Conservation (phyloP, 1,284 basidiomycete genomes). For the Ustilago bromivora region DNA sequence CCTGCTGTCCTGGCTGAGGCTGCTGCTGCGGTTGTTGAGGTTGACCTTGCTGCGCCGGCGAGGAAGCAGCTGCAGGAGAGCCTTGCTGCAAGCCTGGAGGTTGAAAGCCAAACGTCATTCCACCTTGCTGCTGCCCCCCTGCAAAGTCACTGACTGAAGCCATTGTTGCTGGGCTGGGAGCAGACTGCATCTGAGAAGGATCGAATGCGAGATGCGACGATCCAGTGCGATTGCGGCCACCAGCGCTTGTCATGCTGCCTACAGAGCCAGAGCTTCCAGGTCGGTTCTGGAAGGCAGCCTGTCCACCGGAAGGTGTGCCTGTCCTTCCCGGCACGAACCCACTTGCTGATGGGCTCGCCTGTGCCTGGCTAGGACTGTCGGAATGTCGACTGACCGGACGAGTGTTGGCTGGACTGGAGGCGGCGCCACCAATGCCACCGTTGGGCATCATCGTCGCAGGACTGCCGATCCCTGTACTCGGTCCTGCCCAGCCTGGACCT, state of each 20-base stretch:
- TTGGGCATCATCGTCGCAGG: constrained; percentile 30
- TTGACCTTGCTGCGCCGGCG: constrained; percentile 20
- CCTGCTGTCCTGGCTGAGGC: constrained; percentile 25
- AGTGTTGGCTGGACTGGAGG: constrained; percentile 26
- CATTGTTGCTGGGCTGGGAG: constrained; percentile 28
- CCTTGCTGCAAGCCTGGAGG: constrained; percentile 26
- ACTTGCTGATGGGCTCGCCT: constrained; percentile 29
- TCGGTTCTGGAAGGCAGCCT: constrained; percentile 22
- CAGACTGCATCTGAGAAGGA: constrained; percentile 40
- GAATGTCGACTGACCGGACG: constrained; percentile 30
- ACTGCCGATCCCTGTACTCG: constrained; percentile 11
- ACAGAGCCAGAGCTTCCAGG: constrained; percentile 45
- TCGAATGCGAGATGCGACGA: constrained; percentile 35
- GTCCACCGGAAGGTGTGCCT: constrained; percentile 27
- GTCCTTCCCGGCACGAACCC: constrained; percentile 16
- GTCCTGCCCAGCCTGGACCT: constrained; percentile 8
- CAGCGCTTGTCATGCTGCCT: constrained; percentile 37
- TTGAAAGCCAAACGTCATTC: constrained; percentile 26
- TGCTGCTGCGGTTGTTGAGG: constrained; percentile 7
- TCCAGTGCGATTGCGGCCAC: constrained; percentile 33
- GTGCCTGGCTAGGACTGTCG: constrained; percentile 34
- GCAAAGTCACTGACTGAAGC: constrained; percentile 24
- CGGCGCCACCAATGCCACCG: constrained; percentile 16
- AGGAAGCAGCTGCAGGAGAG: constrained; percentile 18
- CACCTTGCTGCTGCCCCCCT: constrained; percentile 16